Evolutionary conservation across 2,329 filamentous ascomycete species (phyloP).

Genomic region (Didymella arachidicola): DNA sequence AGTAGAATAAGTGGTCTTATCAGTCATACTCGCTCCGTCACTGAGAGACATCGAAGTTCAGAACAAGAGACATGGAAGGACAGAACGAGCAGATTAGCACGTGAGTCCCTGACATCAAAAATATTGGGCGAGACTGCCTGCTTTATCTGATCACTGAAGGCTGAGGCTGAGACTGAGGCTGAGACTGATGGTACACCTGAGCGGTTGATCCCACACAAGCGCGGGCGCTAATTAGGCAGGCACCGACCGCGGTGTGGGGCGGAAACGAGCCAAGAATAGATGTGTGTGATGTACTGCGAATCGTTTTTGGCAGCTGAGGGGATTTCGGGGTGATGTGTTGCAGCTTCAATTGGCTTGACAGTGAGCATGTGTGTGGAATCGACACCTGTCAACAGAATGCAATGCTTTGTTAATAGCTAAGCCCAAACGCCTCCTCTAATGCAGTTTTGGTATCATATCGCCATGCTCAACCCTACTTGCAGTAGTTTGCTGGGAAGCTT

Average conservation of each 20-base stretch:
- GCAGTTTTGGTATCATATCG: slow-evolving; percentile 34
- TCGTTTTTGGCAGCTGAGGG: no score
- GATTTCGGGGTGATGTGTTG: no score
- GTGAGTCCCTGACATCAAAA: background rate
- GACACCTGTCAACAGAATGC: background rate
- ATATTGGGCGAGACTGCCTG: background rate
- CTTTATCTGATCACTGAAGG: background rate
- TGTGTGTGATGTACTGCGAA: no score
- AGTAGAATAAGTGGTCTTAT: slow-evolving; percentile 19
- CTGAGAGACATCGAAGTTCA: slow-evolving; percentile 5
- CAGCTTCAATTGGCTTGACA: no score
- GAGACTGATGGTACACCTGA: slow-evolving; percentile 7
- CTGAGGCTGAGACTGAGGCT: background rate
- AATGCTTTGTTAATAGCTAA: background rate
- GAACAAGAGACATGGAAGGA: background rate
- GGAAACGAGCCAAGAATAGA: slow-evolving; percentile 1
- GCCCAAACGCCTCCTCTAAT: slow-evolving; percentile 30
- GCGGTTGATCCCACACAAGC: background rate
- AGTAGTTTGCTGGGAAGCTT: slow-evolving; percentile 86
- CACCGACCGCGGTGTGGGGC: slow-evolving; percentile 3
- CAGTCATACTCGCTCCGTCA: slow-evolving; percentile 25
- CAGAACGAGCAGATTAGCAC: background rate
- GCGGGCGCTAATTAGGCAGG: slow-evolving; percentile 5
- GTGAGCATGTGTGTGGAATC: no score
- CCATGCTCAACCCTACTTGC: slow-evolving; percentile 52